Percentiles rank a stretch among this genome's conserved stretches.
phyloP scores from a whole-genome alignment of 176 grass and related monocot species.

The Carex littledalei region DNA sequence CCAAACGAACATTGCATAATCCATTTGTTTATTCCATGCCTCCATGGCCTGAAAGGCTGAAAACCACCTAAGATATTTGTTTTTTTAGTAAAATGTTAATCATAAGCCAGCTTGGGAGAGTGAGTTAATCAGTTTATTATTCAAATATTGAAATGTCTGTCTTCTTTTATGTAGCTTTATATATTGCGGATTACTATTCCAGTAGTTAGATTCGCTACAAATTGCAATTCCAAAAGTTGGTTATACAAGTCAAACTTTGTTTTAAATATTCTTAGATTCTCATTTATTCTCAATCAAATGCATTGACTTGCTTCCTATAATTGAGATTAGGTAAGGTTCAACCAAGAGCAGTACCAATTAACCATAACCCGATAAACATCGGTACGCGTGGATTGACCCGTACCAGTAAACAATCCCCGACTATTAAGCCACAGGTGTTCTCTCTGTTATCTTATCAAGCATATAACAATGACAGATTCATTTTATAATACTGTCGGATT shows the following conservation, averaged over 20 bases:
- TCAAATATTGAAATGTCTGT: not conserved
- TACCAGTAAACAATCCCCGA: not conserved
- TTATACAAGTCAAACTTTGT: not conserved
- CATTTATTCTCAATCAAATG: slow-evolving; percentile 18
- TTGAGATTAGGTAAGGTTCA: not conserved
- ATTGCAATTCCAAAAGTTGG: not conserved
- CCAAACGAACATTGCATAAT: not conserved
- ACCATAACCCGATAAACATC: not conserved
- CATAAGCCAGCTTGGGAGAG: not conserved
- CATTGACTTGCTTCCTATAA: not conserved
- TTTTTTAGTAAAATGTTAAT: not conserved
- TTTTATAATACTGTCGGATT: not conserved
- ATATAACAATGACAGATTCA: not conserved
- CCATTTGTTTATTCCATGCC: not conserved
- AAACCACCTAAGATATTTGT: not conserved
- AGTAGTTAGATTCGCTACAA: not conserved
- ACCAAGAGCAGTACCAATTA: not conserved
- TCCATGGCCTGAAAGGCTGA: not conserved
- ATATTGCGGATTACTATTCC: not conserved
- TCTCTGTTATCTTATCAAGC: not conserved
- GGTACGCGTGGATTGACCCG: not conserved
- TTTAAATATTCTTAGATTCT: not conserved
- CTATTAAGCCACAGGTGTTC: not conserved
- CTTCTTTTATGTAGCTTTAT: not conserved
- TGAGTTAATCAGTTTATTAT: not conserved